phyloP scores from a whole-genome alignment of 2,329 filamentous ascomycete species.

The Emydomyces testavorans region DNA sequence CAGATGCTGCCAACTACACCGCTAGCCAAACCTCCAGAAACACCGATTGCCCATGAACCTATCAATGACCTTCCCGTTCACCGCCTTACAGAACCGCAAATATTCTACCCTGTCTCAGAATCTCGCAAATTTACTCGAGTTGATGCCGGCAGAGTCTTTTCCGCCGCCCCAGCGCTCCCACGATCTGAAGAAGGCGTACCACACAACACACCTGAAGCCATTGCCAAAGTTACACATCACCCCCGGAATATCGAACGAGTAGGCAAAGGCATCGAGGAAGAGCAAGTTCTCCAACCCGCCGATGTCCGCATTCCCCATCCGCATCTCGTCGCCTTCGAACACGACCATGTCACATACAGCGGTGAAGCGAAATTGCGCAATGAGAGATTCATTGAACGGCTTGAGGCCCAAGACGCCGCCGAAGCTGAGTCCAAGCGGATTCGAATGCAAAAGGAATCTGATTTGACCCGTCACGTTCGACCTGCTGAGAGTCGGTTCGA shows the following conservation, averaged over 20 bases:
- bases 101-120: constrained; percentile 54
- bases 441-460: constrained; percentile 35
- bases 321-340: constrained; percentile 43
- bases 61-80: constrained; percentile 55
- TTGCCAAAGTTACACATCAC: constrained; percentile 23
- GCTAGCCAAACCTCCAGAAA: constrained; percentile 29
- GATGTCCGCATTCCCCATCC: constrained; percentile 55
- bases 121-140: constrained; percentile 53
- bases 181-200: constrained; percentile 19
- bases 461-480: constrained; percentile 34
- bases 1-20: constrained; percentile 67
- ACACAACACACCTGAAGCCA: constrained; percentile 27
- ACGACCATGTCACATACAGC: constrained; percentile 32
- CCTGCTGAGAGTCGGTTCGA: constrained; percentile 44
- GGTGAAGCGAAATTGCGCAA: constrained; percentile 25
- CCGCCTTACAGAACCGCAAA: constrained; percentile 42
- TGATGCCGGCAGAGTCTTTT: constrained; percentile 54
- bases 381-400: constrained; percentile 36
- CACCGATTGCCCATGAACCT: constrained; percentile 43
- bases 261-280: constrained; percentile 33
- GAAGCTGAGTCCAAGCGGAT: constrained; percentile 31
- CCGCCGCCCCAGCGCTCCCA: constrained; percentile 31
- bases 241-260: constrained; percentile 31
- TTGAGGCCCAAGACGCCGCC: constrained; percentile 30
- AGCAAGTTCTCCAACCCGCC: constrained; percentile 47